Base-by-base conservation (phyloP, 768 basidiomycete species). In the Pleurotus citrinopileatus region DNA sequence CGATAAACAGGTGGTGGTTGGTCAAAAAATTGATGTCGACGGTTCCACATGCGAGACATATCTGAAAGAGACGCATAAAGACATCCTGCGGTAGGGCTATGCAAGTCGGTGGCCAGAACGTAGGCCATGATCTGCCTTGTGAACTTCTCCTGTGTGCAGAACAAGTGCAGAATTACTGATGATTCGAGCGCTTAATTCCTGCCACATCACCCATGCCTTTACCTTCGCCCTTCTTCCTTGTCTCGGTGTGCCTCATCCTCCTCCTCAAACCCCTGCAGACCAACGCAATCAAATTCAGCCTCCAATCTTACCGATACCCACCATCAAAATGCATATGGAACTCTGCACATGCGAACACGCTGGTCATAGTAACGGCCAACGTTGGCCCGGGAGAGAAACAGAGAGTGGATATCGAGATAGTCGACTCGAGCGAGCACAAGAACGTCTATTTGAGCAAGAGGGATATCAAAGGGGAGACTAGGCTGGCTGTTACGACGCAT, bases 321-420 rank as follows among this genome's bases (percentile, higher is more conserved):
- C 71, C 77, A 23, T 64, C 80, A 59, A 94, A 93, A 71, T 98
- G 96, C 71, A 87, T 98, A 54, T 99, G 97, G 97, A 97, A 99
- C 67, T 76, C 88, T 20, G 96, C 87, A 7, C 90, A 94, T 63
- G 72, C 79, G 4, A 86, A 93, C 62, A 81, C 91, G 4, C 87
- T 98, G 29, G 92, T 98, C 65, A 92, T 99, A 62, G 94, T 97
- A 60, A 98, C 96, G 0, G 94, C 96, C 40, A 96, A 97, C 65
- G 87, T 96, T 26, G 86, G 86, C 0, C 79, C 86, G 0, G 89
- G 88, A 0, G 70, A 71, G 0, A 76, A 80, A 61, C 94, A 96
- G 70, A 83, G 94, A 19, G 78, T 95, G 29, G 97, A 99, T 75
- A 80, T 99, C 59, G 94, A 98, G 66, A 94, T 99, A 58, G 73